Evolutionary conservation across 495 filamentous ascomycete species (phyloP).

Genomic region (Penicillium cataractarum): DNA sequence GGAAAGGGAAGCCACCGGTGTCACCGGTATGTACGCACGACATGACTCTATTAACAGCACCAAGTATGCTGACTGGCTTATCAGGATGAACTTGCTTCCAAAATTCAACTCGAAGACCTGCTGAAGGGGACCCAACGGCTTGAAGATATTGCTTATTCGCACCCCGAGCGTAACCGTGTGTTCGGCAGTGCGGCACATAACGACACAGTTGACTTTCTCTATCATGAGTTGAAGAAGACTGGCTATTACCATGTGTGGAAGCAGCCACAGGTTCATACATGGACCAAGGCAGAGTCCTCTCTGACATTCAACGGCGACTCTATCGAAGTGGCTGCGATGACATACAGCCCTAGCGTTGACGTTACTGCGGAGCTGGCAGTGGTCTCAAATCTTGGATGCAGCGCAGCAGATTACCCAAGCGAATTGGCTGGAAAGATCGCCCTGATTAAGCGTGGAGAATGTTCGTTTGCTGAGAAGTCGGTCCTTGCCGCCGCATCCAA

Average conservation of each 20-base stretch:
- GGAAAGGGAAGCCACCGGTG: slow-evolving; percentile 15
- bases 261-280: slow-evolving; percentile 56
- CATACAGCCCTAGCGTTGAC: slow-evolving; percentile 53
- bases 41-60: neutral
- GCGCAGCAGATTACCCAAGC: slow-evolving; percentile 57
- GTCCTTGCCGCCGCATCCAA: slow-evolving; percentile 60
- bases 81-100: slow-evolving; percentile 17
- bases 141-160: slow-evolving; percentile 50
- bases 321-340: slow-evolving; percentile 38
- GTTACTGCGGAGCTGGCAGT: slow-evolving; percentile 47
- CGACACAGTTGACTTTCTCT: slow-evolving; percentile 65
- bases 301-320: slow-evolving; percentile 33
- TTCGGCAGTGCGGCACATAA: slow-evolving; percentile 66
- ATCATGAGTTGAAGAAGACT: slow-evolving; percentile 49
- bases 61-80: neutral
- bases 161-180: slow-evolving; percentile 55
- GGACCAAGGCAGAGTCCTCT: slow-evolving; percentile 33
- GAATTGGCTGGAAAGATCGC: slow-evolving; percentile 60
- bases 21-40: slow-evolving; percentile 18
- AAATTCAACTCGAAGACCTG: slow-evolving; percentile 35
- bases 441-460: slow-evolving; percentile 64
- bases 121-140: slow-evolving; percentile 43
- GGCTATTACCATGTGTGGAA: slow-evolving; percentile 63
- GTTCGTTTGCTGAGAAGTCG: slow-evolving; percentile 64
- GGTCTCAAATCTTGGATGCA: slow-evolving; percentile 61